Base-by-base conservation (phyloP, 176 grass and related monocot species). In the Elymus sibiricus region DNA sequence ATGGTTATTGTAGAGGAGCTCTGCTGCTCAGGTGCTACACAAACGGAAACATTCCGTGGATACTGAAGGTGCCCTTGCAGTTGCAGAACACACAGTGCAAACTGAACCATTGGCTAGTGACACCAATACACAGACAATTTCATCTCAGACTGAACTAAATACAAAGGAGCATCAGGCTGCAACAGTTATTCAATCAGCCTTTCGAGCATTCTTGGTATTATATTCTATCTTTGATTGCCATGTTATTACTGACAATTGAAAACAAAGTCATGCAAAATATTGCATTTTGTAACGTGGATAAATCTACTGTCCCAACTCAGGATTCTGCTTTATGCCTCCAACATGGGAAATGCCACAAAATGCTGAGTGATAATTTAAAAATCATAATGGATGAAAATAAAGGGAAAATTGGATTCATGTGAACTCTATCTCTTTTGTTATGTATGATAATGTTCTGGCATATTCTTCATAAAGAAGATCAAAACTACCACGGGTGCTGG, bases 151-250 rank as follows among this genome's bases (percentile, higher is more conserved):
- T 80, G 84, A 97, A 88, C 68, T 67, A 70, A 59, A 38, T 63
- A 56, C 74, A 60, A 92, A 80, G 64, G 90, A 98, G 78, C 70
- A 95, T 79, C 89, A 84, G 71, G 92, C 97, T 77, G 94, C 92
- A 49, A 86, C 70, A 62, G 83, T 94, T 90, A 92, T 98, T 92
- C 96, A 98, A 44, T 94, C 93, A 59, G 86, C 88, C 55, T 98
- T 94, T 89, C 90, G 96, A 84, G 84, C 91, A 79, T 95, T 98
- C 83, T 85, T 98, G 95, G 95, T 98, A 95, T 81, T 78, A 77
- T 91, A 76, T 42, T 71, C 53, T 79, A 81, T 17, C 49, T 55
- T 70, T 56, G 8, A 22, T 62, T 81, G 42, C 65, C 24, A 8
- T 80, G 2, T 60, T 84, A 4, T 60, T 74, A 56, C 12, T 11